phyloP scores from a whole-genome alignment of 2,329 filamentous ascomycete species.

The Chaetomium strumarium region DNA sequence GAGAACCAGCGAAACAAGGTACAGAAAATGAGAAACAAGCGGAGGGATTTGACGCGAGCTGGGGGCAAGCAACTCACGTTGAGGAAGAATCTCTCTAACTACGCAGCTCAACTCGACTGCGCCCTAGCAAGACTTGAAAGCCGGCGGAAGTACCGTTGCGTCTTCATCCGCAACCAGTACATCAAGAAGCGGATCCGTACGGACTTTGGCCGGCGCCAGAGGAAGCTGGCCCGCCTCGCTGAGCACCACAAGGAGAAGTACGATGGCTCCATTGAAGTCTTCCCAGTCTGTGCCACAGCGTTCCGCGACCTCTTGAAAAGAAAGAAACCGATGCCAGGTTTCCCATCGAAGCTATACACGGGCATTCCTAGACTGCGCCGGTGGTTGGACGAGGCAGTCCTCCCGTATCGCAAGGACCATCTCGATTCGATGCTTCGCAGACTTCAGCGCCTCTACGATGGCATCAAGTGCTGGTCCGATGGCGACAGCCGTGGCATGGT shows the following conservation, averaged over 20 bases:
- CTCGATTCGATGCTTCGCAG: slow-evolving; percentile 3
- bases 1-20: background rate
- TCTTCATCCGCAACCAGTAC: slow-evolving; percentile 8
- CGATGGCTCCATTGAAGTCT: slow-evolving; percentile 5
- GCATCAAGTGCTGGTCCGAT: slow-evolving; percentile 6
- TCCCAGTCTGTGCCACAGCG: slow-evolving; percentile 11
- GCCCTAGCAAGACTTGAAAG: background rate
- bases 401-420: slow-evolving; percentile 3
- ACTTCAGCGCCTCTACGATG: slow-evolving; percentile 1
- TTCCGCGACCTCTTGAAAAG: slow-evolving; percentile 7
- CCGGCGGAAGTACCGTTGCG: slow-evolving; percentile 1
- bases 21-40: too few relatives aligned
- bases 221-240: background rate
- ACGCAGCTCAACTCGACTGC: background rate
- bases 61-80: too few relatives aligned
- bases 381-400: slow-evolving; percentile 3
- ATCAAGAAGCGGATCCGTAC: slow-evolving; percentile 7
- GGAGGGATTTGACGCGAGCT: too few relatives aligned
- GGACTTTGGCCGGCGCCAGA: slow-evolving; percentile 6
- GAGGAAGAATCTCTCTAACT: background rate
- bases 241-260: background rate
- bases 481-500: background rate
- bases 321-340: slow-evolving; percentile 1
- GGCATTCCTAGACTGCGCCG: slow-evolving; percentile 11
- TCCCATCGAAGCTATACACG: slow-evolving; percentile 9